A percentile compares a stretch with the other conserved stretches of the same genome.
These are phyloP conservation scores for Pueraria montana DNA, from an alignment of 306 rosid species.

Conservation along the genomic window DNA sequence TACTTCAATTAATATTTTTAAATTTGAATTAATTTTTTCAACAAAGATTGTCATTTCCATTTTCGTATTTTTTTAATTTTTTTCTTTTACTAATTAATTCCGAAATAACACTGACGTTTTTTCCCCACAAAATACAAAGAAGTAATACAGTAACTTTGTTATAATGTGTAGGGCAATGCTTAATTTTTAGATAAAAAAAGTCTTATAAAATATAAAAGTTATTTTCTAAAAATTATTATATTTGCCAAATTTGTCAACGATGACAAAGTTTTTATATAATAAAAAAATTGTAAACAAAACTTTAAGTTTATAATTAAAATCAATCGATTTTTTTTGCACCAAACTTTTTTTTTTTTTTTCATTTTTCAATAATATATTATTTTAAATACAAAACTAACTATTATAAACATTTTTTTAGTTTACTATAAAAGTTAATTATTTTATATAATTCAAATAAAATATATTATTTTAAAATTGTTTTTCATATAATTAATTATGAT, in stretches of 20 bases:
- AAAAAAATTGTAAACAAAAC: no score
- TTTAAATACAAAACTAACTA: background rate
- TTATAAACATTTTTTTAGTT: background rate
- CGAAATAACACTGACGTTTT: background rate
- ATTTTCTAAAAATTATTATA: background rate
- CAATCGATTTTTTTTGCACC: background rate
- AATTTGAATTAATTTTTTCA: background rate
- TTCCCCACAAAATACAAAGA: background rate
- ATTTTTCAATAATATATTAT: background rate
- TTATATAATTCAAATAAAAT: background rate
- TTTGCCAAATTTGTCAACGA: background rate
- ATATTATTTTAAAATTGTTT: background rate
- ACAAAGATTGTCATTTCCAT: background rate
- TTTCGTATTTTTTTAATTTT: background rate
- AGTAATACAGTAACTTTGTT: background rate
- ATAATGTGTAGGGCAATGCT: background rate
- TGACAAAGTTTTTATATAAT: background rate
- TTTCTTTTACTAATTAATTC: background rate
- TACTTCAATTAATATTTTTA: background rate
- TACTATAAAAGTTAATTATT: background rate
- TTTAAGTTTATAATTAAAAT: background rate
- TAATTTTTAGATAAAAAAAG: background rate
- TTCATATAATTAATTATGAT: background rate
- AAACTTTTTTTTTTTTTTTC: background rate
- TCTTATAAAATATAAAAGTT: background rate